phyloP scores from a whole-genome alignment of 257 asterid species.

The Solanum habrochaites region DNA sequence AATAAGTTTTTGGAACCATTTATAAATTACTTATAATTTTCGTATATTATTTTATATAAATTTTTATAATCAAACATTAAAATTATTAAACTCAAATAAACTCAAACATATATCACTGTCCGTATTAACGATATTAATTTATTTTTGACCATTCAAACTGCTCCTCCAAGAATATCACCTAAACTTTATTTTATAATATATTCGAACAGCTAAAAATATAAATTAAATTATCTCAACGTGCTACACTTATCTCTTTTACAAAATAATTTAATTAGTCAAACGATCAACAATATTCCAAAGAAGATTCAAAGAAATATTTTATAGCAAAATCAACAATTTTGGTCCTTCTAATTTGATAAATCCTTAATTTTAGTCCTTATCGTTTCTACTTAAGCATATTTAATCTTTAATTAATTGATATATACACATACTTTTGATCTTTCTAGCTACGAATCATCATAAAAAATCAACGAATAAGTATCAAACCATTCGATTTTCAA shows the following conservation, averaged over 20 bases:
- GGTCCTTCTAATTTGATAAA: neutral
- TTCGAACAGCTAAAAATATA: neutral
- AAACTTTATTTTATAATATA: neutral
- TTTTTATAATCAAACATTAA: neutral
- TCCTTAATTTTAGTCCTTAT: neutral
- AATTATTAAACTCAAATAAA: neutral
- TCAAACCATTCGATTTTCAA: neutral
- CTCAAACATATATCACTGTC: accelerated
- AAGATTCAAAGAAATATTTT: neutral
- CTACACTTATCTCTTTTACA: neutral
- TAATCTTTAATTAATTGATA: neutral
- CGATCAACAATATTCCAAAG: neutral
- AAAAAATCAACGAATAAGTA: neutral
- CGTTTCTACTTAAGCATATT: neutral
- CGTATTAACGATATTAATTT: too few relatives aligned
- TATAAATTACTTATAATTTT: neutral
- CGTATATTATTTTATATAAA: neutral
- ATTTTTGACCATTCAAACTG: neutral
- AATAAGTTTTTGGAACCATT: too few relatives aligned
- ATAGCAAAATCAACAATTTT: neutral
- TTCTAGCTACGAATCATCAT: neutral
- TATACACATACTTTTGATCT: neutral
- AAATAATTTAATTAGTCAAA: neutral
- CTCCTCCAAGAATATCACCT: neutral
- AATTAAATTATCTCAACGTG: neutral